Conservation (phyloP, 2,329 filamentous ascomycete species). For the Ophiostoma sp. region DNA sequence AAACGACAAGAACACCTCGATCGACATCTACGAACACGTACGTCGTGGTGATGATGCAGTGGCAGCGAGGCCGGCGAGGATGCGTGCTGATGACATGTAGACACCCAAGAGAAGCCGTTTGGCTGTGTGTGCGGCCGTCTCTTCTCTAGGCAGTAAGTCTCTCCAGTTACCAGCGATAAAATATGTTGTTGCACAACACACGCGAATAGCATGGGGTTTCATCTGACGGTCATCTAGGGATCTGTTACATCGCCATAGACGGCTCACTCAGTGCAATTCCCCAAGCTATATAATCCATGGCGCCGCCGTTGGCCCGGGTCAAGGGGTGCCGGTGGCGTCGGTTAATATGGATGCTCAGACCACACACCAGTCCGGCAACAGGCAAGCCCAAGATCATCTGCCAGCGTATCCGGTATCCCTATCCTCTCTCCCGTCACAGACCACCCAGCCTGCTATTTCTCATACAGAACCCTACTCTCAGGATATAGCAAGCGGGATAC, state of each 20-base stretch:
- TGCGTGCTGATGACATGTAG: neutral
- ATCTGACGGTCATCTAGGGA: neutral
- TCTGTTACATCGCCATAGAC: neutral
- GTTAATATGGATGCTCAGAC: neutral
- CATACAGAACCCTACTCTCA: neutral
- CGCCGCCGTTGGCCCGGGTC: neutral
- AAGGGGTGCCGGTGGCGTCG: neutral
- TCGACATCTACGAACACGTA: slow-evolving; percentile 16
- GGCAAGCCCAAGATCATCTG: neutral
- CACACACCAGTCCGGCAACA: neutral
- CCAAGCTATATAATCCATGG: neutral
- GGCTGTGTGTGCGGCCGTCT: slow-evolving; percentile 6
- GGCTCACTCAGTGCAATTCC: neutral
- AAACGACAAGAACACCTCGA: slow-evolving; percentile 17
- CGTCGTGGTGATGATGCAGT: neutral
- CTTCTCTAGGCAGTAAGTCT: slow-evolving; percentile 15
- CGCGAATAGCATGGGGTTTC: neutral
- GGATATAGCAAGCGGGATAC: neutral
- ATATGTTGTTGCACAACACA: neutral
- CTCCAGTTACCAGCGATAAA: neutral
- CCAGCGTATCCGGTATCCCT: neutral
- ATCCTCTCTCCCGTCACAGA: neutral
- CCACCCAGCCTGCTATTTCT: neutral
- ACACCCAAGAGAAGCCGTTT: slow-evolving; percentile 18
- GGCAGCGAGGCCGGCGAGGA: neutral